phyloP scores from a whole-genome alignment of 257 asterid genomes.

The Solanum arcanum region DNA sequence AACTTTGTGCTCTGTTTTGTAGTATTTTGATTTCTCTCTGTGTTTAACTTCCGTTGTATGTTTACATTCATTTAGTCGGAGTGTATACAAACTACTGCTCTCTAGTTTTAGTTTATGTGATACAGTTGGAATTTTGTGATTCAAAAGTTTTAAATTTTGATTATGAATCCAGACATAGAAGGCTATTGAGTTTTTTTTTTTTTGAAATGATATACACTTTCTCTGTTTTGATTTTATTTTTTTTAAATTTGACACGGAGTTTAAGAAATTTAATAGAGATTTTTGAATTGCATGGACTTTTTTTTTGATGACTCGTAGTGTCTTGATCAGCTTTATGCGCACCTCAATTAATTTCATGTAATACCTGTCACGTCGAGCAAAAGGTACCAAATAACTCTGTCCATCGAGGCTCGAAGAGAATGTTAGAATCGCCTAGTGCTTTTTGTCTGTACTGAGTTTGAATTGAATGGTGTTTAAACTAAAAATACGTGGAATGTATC shows the following conservation, averaged over 20 bases:
- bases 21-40: background rate
- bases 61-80: background rate
- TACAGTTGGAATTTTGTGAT: background rate
- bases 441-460: background rate
- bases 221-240: background rate
- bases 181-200: background rate
- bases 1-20: background rate
- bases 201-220: background rate
- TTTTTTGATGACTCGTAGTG: background rate
- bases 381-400: background rate
- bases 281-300: background rate
- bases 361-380: background rate
- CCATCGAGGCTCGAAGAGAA: background rate
- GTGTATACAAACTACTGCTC: background rate
- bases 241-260: no score
- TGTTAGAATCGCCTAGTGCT: no score
- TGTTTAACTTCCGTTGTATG: background rate
- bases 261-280: background rate
- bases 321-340: fast-evolving
- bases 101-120: background rate
- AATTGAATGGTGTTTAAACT: background rate
- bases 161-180: background rate
- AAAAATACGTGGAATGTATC: background rate
- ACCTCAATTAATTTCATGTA: fast-evolving
- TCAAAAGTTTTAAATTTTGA: background rate